Conservation (phyloP, 257 asterid species). For the Lithospermum erythrorhizon region DNA sequence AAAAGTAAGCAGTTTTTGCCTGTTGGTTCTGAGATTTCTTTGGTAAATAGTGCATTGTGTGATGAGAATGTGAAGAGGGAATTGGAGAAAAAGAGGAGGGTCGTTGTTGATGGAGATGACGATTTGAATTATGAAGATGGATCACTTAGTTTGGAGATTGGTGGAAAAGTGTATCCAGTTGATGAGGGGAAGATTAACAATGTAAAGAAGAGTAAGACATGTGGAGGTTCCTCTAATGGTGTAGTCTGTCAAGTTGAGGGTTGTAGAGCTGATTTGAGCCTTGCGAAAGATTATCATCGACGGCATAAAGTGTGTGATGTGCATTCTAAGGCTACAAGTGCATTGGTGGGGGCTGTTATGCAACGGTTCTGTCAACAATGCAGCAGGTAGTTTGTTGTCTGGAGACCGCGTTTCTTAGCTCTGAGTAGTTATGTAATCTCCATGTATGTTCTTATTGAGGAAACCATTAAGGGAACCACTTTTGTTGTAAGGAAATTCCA, state of each 20-base stretch:
- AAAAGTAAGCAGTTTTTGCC: constrained; percentile 49
- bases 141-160: constrained; percentile 64
- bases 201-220: constrained; percentile 60
- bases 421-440: background rate
- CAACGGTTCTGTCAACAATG: constrained; percentile 97
- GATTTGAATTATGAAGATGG: constrained; percentile 30
- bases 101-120: constrained; percentile 23
- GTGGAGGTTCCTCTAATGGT: constrained; percentile 30
- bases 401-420: background rate
- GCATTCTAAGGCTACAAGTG: constrained; percentile 72
- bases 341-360: constrained; percentile 65
- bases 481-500: too few relatives aligned
- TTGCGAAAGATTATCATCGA: constrained; percentile 77
- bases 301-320: constrained; percentile 83
- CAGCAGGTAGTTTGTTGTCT: constrained; percentile 53
- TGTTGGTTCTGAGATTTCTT: constrained; percentile 31
- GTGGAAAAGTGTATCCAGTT: constrained; percentile 49
- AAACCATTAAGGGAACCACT: too few relatives aligned
- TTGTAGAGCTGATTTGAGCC: constrained; percentile 71
- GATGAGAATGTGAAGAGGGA: constrained; percentile 49
- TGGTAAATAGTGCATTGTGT: constrained; percentile 18
- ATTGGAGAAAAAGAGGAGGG: constrained; percentile 60
- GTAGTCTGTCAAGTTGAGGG: constrained; percentile 78
- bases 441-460: too few relatives aligned
- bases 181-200: constrained; percentile 30